These are phyloP conservation scores for Sporobolus alterniflorus DNA, from an alignment of 202 grass and related monocot genomes.

Conservation along the genomic window DNA sequence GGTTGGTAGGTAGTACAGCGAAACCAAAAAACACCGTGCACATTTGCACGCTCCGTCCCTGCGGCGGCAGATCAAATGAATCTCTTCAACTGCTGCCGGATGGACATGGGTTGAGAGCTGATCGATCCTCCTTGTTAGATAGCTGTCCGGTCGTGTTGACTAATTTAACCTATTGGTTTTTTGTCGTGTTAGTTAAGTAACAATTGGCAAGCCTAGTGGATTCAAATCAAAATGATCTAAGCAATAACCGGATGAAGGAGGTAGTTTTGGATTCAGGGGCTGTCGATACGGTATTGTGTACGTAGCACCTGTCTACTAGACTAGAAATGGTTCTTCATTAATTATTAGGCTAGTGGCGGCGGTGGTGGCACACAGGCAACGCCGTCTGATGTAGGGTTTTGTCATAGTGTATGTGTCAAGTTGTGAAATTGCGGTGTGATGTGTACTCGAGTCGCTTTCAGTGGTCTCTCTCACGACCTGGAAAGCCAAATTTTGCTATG, in stretches of 20 bases:
- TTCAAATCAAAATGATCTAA: not conserved
- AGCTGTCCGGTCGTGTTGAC: not conserved
- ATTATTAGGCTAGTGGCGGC: slow-evolving; percentile 1
- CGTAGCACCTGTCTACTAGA: not conserved
- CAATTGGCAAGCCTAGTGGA: slow-evolving; percentile 12
- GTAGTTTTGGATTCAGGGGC: slow-evolving; percentile 23
- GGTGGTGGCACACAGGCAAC: slow-evolving; percentile 19
- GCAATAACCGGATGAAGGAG: no score
- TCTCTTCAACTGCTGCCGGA: not conserved
- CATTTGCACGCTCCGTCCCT: not conserved
- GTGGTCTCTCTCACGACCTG: slow-evolving; percentile 42
- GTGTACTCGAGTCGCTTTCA: slow-evolving; percentile 31
- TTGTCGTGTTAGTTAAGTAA: not conserved
- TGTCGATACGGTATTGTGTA: slow-evolving; percentile 26
- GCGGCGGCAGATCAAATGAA: not conserved
- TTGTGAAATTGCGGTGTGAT: slow-evolving; percentile 22
- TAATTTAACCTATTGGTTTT: slow-evolving; percentile 5
- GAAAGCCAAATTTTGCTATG: slow-evolving; percentile 47
- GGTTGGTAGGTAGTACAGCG: not conserved
- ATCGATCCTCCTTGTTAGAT: not conserved
- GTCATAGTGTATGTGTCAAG: not conserved
- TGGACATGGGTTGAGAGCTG: not conserved
- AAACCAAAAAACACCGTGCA: slow-evolving; percentile 19
- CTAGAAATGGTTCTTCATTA: slow-evolving; percentile 39
- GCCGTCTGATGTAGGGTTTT: slow-evolving; percentile 6